A percentile compares a stretch with the other conserved stretches of the same genome.
Evolutionary conservation across 169 alveolate genomes (phyloP).

Genomic region (Cryptosporidium tyzzeri): DNA sequence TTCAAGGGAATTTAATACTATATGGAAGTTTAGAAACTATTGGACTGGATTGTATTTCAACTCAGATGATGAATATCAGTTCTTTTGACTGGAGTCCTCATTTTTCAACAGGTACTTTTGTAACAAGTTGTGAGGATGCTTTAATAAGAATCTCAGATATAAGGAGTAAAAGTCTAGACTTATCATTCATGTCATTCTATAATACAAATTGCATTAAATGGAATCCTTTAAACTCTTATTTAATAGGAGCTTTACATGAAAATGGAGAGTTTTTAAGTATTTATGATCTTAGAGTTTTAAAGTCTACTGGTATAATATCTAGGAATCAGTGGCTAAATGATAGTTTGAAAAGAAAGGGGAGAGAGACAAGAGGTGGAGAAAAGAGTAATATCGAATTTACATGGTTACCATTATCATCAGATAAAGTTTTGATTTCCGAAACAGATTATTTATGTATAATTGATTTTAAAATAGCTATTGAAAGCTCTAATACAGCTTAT

Average conservation of each 20-base stretch:
- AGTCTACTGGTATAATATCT: conserved; percentile 45
- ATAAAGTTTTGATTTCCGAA: conserved; percentile 24
- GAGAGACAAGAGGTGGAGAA: not conserved
- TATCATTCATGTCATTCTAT: conserved; percentile 58
- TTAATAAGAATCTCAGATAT: conserved; percentile 50
- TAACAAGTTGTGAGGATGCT: conserved; percentile 64
- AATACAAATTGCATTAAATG: conserved; percentile 40
- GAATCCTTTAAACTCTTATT: conserved; percentile 43
- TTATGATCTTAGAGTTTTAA: conserved; percentile 45
- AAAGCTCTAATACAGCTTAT: not conserved
- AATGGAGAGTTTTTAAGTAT: conserved; percentile 40
- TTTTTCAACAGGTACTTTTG: conserved; percentile 69
- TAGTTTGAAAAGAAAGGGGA: not conserved
- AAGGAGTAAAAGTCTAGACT: conserved; percentile 23
- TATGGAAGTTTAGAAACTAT: conserved; percentile 5
- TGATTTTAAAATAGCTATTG: conserved; percentile 1
- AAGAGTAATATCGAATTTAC: not conserved
- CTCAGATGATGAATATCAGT: conserved; percentile 31
- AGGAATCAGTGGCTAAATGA: conserved; percentile 16
- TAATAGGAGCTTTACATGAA: conserved; percentile 38
- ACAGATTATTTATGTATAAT: not conserved
- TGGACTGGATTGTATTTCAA: conserved; percentile 46
- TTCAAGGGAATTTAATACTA: conserved; percentile 18
- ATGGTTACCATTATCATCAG: conserved; percentile 51
- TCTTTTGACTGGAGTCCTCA: conserved; percentile 75